Conservation (phyloP, 495 filamentous ascomycete genomes). For the Neurospora terricola region DNA sequence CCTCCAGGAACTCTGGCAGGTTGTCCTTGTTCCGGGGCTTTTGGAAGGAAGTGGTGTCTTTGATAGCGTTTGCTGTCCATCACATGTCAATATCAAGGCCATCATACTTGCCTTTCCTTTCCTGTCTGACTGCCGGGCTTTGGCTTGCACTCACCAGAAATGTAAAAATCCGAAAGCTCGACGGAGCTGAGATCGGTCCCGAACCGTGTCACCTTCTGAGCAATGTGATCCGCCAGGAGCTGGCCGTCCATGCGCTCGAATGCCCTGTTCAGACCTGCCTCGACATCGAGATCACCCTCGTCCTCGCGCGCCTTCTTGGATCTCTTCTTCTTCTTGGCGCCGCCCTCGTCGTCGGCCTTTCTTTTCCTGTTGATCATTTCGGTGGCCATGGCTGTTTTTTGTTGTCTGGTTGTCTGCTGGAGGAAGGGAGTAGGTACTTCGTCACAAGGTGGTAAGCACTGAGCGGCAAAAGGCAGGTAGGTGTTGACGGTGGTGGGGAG, state of each 20-base stretch:
- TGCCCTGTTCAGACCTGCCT: conserved; percentile 65
- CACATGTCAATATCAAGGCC: background rate
- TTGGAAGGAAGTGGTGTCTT: conserved; percentile 65
- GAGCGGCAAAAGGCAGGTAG: background rate
- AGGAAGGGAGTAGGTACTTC: background rate
- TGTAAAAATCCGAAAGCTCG: conserved; percentile 70
- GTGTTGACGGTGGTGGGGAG: background rate
- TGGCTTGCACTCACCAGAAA: conserved; percentile 53
- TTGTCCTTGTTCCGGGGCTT: conserved; percentile 53
- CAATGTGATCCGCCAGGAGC: conserved; percentile 77
- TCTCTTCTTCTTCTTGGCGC: conserved; percentile 39
- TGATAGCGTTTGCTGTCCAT: conserved; percentile 28
- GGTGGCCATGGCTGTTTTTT: conserved; percentile 6
- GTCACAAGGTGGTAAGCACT: background rate
- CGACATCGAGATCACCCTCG: conserved; percentile 50
- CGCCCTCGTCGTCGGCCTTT: conserved; percentile 22
- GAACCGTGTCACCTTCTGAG: conserved; percentile 67
- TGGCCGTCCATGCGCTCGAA: conserved; percentile 73
- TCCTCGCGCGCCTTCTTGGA: conserved; percentile 44
- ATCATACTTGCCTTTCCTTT: background rate
- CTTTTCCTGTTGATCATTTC: conserved; percentile 29
- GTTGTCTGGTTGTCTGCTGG: background rate
- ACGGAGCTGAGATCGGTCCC: conserved; percentile 68
- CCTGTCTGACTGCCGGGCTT: too few relatives aligned
- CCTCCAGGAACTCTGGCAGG: conserved; percentile 68